Evolutionary conservation across 345 rosid species (phyloP), one percentile per base, ranked within the genome.

Genomic region (Moricandia arvensis): DNA sequence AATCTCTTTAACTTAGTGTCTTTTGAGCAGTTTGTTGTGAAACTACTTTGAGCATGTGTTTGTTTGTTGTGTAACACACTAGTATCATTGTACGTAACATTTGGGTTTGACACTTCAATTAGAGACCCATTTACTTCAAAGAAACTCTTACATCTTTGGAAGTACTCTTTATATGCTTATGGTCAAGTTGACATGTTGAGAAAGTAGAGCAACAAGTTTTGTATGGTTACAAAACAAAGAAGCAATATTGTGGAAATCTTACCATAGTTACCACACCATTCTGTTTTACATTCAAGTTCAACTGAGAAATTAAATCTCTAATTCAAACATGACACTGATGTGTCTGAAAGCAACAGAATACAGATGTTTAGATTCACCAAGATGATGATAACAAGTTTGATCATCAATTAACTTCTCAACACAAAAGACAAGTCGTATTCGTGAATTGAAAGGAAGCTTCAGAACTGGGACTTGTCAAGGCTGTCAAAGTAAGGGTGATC

Each of bases 381-480:
- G 87, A 62, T 29, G 90, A 82, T 86, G 87, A 87, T 75, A 60
- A 38, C 33, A 66, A 7, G 29, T 35, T 64, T 33, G 43, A 51
- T 69, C 8, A 51, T 69, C 8, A 72, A 7, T 0, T 5, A 18
- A 57, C 68, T 26, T 12, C 4, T 57, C 34, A 26, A 26, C 34
- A 5, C 34, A 13, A 57, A 57, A 57, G 34, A 57, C 12, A 11
- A 24, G 61, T 11, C 31, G 33, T 57, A 57, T 57, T 57, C 33
- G 21, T 54, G 16, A 12, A 12, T 12, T 6, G 62, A 58, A 58
- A 34, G 33, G 15, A 27, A 57, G 38, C 62, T 82, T 93, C 81
- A 95, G 83, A 82, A 95, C 69, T 92, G 97, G 70, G 98, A 91
- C 83, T 91, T 90, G 88, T 91, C 98, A 57, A 94, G 95, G 81